Percentiles rank a stretch among this genome's conserved stretches.
Evolutionary conservation across 2,329 filamentous ascomycete species (phyloP).

Genomic region (Cercospora sojina): DNA sequence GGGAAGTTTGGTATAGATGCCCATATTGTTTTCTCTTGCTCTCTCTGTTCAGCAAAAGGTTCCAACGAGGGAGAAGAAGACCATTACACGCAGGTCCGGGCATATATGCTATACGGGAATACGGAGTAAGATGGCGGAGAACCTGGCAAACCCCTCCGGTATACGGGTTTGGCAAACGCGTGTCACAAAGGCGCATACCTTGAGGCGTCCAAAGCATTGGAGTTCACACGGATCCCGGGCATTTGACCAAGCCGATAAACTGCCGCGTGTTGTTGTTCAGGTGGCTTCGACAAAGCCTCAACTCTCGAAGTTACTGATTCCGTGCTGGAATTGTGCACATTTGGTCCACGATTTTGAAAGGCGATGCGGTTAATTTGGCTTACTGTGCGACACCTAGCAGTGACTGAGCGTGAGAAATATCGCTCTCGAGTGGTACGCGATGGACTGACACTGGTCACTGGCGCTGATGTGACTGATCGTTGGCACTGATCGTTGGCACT

Average conservation of each 20-base stretch:
- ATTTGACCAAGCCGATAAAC: not conserved
- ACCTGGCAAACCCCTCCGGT: not conserved
- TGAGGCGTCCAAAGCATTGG: not conserved
- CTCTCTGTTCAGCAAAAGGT: not conserved
- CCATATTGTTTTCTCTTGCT: constrained; percentile 1
- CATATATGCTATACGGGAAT: constrained; percentile 4
- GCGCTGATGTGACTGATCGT: not conserved
- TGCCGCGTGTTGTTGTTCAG: not conserved
- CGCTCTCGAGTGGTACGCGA: not conserved
- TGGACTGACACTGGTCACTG: not conserved
- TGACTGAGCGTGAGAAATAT: not conserved
- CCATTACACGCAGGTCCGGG: not conserved
- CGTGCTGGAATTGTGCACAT: not conserved
- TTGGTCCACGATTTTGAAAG: not conserved
- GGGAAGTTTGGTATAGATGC: constrained; percentile 40
- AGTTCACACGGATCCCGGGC: not conserved
- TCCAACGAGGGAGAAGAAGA: not conserved
- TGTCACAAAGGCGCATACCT: not conserved
- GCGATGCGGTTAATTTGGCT: not conserved
- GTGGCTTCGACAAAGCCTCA: not conserved
- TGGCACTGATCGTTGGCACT: not conserved
- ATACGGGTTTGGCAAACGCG: not conserved
- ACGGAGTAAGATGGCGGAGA: constrained; percentile 6
- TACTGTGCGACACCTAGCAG: not conserved
- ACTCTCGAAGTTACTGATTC: not conserved